Base-by-base conservation (phyloP, 2,329 filamentous ascomycete species). In the Hypoxylon sp. region DNA sequence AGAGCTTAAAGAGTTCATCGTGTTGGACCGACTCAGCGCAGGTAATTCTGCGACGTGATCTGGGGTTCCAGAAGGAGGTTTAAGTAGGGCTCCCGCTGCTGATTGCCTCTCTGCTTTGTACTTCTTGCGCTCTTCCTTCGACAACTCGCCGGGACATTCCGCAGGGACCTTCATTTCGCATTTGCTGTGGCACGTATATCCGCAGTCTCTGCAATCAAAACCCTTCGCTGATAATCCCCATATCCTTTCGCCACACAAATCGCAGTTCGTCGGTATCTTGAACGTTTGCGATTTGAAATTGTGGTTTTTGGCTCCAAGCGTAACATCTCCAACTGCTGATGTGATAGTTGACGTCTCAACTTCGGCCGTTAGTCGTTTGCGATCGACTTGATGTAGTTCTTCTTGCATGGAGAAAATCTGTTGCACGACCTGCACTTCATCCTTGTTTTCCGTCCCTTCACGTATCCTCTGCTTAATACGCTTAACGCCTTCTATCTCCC, bases 281-380 rank as follows among this genome's bases (percentile, higher is more conserved):
- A 98, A 99, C 0, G 96, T 98, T 78, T 98, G 94, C n/a, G 93
- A 90, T 81, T 97, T 97, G 87, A 99, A 99, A 77, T 97, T 96
- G 84, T 99, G 96, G 76, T 94, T 97, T 79, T 94, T 94, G 10
- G 94, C 94, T 17, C 95, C 95, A 19, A 97, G 84, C 1, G 94
- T 97, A 60, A 99, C 88, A 78, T 99, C 96, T 37, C 96, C 96
- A 2, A 98, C 95, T 0, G 90, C 92, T 9, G 90, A 85, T n/a
- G 94, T 95, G 77, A 99, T 97, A 1, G 94, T 97, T 1, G 92
- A 91, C 8, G 94, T 94, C 81, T 99, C 96, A 14, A 98, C 92
- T 80, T 98, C 96, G 37, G 94, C 94, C 2, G 92, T 96, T 46
- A 98, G 84, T 63, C 93, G 91, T 78, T 91, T 92, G 55, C 93